Base-by-base conservation (phyloP, 2,329 filamentous ascomycete genomes). In the Magnaporthiopsis rhizophila region DNA sequence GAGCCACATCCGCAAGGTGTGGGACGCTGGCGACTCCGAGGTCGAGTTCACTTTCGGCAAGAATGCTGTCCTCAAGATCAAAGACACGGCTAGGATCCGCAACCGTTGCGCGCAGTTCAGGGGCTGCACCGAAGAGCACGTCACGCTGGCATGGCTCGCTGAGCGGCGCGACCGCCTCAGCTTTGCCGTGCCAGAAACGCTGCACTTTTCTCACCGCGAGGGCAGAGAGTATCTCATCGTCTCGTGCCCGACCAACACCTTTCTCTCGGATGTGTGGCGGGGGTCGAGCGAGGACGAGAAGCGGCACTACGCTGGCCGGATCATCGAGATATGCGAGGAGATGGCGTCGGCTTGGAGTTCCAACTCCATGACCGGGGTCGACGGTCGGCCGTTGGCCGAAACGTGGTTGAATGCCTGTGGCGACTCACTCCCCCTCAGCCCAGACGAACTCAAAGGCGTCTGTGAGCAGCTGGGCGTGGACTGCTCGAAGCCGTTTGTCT, bases 241-340 rank as follows among this genome's bases (percentile, higher is more conserved):
- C 28, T 24, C 38, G n/a, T 26, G 45, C 26, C 65, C 66, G 30
- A 58, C 61, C 38, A 66, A 65, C 65, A 64, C 59, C 59, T 56
- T 63, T 8, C 65, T 67, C 50, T 64, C 65, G 21, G 67, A 67
- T 32, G 59, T 61, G 11, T 67, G 67, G 66, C 65, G 66, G 58
- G 64, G 63, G 8, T 63, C 66, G 65, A 6, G 59, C 26, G 45
- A 26, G 12, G 26, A 59, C 13, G 34, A 64, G 45, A 65, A 62
- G 45, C 64, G 63, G 38, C 30, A 58, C 64, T 26, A 62, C 11
- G 32, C 57, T 26, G 62, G 34, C 60, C 65, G 64, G 21, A 26
- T 66, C 45, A 36, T 62, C 57, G 21, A 64, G 18, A 59, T 65
- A 12, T 59, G 57, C 61, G 30, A 26, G 11, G 64, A 66, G 38